Base-by-base conservation (phyloP, 176 grass and related monocot species). In the Triticum monococcum region DNA sequence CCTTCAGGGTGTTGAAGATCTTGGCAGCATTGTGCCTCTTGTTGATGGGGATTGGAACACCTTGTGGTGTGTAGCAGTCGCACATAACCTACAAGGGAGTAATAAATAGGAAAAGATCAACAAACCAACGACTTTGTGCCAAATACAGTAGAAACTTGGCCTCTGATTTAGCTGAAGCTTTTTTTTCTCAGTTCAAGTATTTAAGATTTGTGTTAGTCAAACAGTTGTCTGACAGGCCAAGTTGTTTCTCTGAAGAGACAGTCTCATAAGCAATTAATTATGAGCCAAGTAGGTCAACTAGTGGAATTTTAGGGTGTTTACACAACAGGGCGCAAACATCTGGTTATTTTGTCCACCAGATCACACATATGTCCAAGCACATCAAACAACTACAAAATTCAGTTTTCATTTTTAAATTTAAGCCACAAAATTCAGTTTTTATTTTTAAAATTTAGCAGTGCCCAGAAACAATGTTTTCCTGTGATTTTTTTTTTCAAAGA, bases 61-160 rank as follows among this genome's bases (percentile, higher is more conserved):
- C 95, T 87, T 93, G 88, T 56, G 95, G 93, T 36, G 95, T 98
- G 75, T 95, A 95, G 79, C 95, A 98, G 90, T 98, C 93, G 62
- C 95, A 98, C 91, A 98, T 98, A 57, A 98, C 95, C 95, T 98
- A 69, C 38, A 78, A 3, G 41, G 8, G 8, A 88, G 16, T 80
- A 72, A 28, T 59, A 24, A 75, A 45, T 37, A 75, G 31, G 59
- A 70, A 75, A 7, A 9, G 40, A 79, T 38, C 30, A 82, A 7
- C 26, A 52, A 82, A 63, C 78, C 30, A 63, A 12, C 65, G 12
- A 77, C 12, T 18, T 50, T 35, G 62, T 20, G 69, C 81, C 24
- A 72, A 25, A 70, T 45, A 48, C 22, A 33, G 56, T 46, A 43
- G 17, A 63, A 63, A 46, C 11, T 23, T 75, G 33, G 23, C 24